These are phyloP conservation scores for Lachnellula suecica DNA, from an alignment of 2,329 filamentous ascomycete species.

Conservation along the genomic window DNA sequence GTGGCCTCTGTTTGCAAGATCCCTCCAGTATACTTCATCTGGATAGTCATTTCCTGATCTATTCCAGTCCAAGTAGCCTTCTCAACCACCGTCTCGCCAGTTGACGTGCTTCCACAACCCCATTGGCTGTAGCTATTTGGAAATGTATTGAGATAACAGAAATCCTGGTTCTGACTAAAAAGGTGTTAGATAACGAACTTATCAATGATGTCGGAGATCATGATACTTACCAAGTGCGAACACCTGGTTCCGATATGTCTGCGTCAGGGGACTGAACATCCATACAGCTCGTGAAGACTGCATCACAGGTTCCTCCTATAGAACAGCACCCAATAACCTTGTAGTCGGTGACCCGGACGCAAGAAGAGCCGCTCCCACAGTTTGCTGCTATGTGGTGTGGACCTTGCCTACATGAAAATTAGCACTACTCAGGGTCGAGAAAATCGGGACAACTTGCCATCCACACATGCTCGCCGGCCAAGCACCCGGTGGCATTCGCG, in stretches of 20 bases:
- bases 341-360: conserved; percentile 13
- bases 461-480: conserved; percentile 11
- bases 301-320: conserved; percentile 10
- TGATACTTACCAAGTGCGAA: conserved; percentile 9
- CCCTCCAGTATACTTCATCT: conserved; percentile 3
- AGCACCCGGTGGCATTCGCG: too few relatives aligned
- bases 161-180: background rate
- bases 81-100: conserved; percentile 7
- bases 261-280: conserved; percentile 2
- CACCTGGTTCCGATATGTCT: conserved; percentile 1
- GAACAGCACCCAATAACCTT: conserved; percentile 13
- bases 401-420: conserved; percentile 11
- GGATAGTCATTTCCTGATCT: conserved; percentile 5
- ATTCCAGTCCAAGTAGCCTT: conserved; percentile 2
- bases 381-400: background rate
- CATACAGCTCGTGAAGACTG: conserved; percentile 11
- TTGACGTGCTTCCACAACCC: conserved; percentile 8
- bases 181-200: background rate
- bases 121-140: conserved; percentile 5
- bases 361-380: conserved; percentile 6
- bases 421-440: background rate
- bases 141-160: conserved; percentile 12
- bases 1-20: background rate
- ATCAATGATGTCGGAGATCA: background rate
- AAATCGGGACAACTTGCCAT: background rate